Conservation (phyloP, 768 basidiomycete genomes). For the Agrocybe praecox region DNA sequence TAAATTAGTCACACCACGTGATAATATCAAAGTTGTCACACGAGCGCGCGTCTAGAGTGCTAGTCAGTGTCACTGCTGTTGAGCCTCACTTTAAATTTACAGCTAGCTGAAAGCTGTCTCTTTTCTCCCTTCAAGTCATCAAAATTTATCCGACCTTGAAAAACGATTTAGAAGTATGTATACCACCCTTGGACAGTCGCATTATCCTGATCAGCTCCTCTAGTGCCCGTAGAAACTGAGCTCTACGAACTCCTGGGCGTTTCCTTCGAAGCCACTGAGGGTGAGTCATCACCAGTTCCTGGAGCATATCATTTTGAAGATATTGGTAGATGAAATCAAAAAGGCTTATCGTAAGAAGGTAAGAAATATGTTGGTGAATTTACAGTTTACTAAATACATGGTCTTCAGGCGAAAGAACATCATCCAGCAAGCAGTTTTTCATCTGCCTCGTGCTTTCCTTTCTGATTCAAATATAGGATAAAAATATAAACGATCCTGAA, state of each 20-base stretch:
- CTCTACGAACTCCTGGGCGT: constrained; percentile 89
- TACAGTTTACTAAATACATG: constrained; percentile 10
- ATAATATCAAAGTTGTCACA: constrained; percentile 6
- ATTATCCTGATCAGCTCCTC: background rate
- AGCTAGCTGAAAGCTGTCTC: background rate
- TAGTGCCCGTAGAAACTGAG: constrained; percentile 77
- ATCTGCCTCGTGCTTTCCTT: background rate
- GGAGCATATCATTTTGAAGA: constrained; percentile 13
- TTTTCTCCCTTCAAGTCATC: background rate
- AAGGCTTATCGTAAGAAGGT: constrained; percentile 95
- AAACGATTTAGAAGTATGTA: no score
- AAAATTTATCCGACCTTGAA: no score
- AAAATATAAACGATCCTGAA: constrained; percentile 89
- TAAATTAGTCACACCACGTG: constrained; percentile 21
- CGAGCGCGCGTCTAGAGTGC: background rate
- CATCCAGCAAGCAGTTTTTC: constrained; percentile 62
- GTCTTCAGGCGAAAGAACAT: constrained; percentile 75
- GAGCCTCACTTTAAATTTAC: background rate
- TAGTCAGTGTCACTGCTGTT: background rate
- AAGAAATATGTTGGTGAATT: constrained; percentile 20
- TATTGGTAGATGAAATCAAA: constrained; percentile 76
- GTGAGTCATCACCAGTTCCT: constrained; percentile 36
- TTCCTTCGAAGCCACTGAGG: constrained; percentile 66
- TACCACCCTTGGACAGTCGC: no score
- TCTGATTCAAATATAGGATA: constrained; percentile 23